Evolutionary conservation across 768 basidiomycete species (phyloP), one percentile per base, ranked within the genome.

Genomic region (Dentipellis sp.): DNA sequence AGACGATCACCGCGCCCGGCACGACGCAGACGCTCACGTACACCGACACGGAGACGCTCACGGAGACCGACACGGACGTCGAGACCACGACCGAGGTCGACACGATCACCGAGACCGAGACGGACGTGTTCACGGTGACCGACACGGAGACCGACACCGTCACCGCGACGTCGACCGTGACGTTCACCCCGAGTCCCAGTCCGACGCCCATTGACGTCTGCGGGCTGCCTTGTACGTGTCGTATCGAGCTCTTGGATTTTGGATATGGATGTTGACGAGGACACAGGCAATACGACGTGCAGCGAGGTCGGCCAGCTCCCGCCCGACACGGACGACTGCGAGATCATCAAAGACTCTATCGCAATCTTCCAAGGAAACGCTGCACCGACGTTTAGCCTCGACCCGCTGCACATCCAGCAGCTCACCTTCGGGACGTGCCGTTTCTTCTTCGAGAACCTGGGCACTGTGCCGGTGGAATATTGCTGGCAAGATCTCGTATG

Each of bases 351-450:
- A 22, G 54, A 62, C 50, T 34, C 61, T 21, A 57, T 64, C 54
- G 55, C 61, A 19, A 57, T 62, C 56, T 55, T 63, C 37, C 54
- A 60, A 39, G 57, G 58, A 36, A 34, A 53, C 57, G 17, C 16
- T 14, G 42, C n/a, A 2, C 42, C 42, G 42, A 45, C 42, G 42
- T 64, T 65, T 59, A 48, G 40, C 16, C 56, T 62, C 11, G 47
- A 52, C 21, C 48, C 61, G 23, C 34, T 52, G 53, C 57, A 57
- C 52, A 58, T 58, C 19, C 57, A 66, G 54, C 55, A 59, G 50
- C 60, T 64, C 53, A 57, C 61, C 12, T 64, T 59, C 57, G 62
- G 62, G 2, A 66, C 63, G 47, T 64, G 63, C 56, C 61, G 61
- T 29, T 59, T 61, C 58, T 64, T 56, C 59, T 65, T 66, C 53